A percentile compares a stretch with the other conserved stretches of the same genome.
phyloP scores from a whole-genome alignment of 129 eudicot genomes.

The Helianthus tuberosus region DNA sequence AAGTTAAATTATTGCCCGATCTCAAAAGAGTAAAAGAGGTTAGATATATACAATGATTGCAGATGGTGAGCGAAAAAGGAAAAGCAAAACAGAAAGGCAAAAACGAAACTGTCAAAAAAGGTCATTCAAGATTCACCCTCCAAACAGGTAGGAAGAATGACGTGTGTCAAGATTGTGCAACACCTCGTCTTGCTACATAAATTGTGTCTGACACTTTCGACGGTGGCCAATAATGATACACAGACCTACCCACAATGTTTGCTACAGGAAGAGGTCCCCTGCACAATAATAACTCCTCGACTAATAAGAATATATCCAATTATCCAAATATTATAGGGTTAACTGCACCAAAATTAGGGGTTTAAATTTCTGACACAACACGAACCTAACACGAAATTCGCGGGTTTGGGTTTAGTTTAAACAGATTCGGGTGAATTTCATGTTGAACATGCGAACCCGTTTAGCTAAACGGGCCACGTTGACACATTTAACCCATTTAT shows the following conservation, averaged over 20 bases:
- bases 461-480: too few species aligned
- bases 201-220: constrained; percentile 68
- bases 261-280: constrained; percentile 97
- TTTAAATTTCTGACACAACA: too few species aligned
- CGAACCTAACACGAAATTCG: too few species aligned
- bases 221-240: constrained; percentile 93
- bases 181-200: constrained; percentile 41
- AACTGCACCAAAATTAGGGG: background rate
- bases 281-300: constrained; percentile 24
- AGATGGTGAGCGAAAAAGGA: background rate
- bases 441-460: too few species aligned
- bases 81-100: background rate
- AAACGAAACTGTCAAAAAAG: background rate
- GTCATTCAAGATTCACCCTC: constrained; percentile 31
- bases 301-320: background rate
- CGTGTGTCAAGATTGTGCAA: constrained; percentile 49
- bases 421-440: too few species aligned
- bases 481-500: too few species aligned
- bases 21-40: background rate
- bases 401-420: too few species aligned
- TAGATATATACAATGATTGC: constrained; percentile 40
- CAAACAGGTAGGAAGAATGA: constrained; percentile 2
- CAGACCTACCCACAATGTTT: constrained; percentile 82
- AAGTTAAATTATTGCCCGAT: background rate
- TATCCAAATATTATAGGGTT: background rate